phyloP scores from a whole-genome alignment of 2,329 filamentous ascomycete genomes.

The Reticulascus tulasneorum region DNA sequence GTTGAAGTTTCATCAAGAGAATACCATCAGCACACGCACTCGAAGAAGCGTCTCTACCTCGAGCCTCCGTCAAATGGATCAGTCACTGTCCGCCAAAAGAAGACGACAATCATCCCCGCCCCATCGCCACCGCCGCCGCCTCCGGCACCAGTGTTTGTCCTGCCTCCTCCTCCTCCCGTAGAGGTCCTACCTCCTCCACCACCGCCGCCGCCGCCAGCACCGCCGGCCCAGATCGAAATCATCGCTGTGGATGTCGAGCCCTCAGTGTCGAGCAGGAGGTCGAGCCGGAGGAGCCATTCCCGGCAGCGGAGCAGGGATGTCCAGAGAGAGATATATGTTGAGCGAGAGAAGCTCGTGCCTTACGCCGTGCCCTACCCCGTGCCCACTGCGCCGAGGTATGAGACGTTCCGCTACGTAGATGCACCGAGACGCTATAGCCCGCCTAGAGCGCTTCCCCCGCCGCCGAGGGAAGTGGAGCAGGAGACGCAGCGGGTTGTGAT shows the following conservation, averaged over 20 bases:
- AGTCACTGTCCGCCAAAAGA: slow-evolving; percentile 27
- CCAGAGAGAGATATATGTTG: slow-evolving; percentile 42
- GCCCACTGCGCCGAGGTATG: slow-evolving; percentile 31
- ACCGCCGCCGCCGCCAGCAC: slow-evolving; percentile 16
- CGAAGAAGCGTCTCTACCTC: slow-evolving; percentile 41
- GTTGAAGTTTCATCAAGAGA: slow-evolving; percentile 11
- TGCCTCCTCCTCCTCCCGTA: slow-evolving; percentile 17
- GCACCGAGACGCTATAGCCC: slow-evolving; percentile 37
- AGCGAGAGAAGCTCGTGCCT: slow-evolving; percentile 46
- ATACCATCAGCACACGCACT: slow-evolving; percentile 21
- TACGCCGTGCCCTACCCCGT: slow-evolving; percentile 34
- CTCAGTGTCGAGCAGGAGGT: slow-evolving; percentile 13
- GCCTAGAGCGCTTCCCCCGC: slow-evolving; percentile 21
- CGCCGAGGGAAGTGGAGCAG: slow-evolving; percentile 27
- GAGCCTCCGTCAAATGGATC: slow-evolving; percentile 35
- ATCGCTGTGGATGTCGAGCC: slow-evolving; percentile 24
- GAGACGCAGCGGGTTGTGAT: slow-evolving; percentile 28
- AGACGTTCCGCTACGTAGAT: slow-evolving; percentile 51
- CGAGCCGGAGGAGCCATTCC: slow-evolving; percentile 17
- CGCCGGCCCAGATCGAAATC: slow-evolving; percentile 19
- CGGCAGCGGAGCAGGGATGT: slow-evolving; percentile 17
- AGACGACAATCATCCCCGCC: slow-evolving; percentile 36
- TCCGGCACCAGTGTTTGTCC: slow-evolving; percentile 11
- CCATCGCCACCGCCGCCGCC: slow-evolving; percentile 26
- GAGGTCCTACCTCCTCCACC: slow-evolving; percentile 11